Conservation (phyloP, 1,284 basidiomycete genomes). For the Veloboletus limbatus region DNA sequence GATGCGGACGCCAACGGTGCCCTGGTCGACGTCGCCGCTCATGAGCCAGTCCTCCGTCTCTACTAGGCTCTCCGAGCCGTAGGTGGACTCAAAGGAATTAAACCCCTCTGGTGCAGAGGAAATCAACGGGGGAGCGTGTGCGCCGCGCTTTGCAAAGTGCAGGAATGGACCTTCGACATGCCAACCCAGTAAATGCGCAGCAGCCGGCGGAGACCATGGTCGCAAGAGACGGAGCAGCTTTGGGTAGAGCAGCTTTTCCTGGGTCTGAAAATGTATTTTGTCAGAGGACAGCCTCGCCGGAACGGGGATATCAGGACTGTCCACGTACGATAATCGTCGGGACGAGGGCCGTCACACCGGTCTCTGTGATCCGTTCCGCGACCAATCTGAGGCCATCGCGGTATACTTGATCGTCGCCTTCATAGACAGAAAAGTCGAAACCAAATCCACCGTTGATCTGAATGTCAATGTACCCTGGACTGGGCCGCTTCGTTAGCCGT, state of each 20-base stretch:
- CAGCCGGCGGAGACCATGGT: conserved; percentile 57
- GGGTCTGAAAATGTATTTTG: conserved; percentile 48
- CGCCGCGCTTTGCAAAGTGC: conserved; percentile 74
- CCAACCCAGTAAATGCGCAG: conserved; percentile 78
- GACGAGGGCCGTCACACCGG: conserved; percentile 85
- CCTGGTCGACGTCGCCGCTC: conserved; percentile 35
- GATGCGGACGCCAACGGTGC: conserved; percentile 64
- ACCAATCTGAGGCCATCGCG: conserved; percentile 67
- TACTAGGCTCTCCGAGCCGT: conserved; percentile 62
- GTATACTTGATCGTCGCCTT: conserved; percentile 68
- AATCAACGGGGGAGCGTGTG: conserved; percentile 72
- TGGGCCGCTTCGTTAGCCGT: no score
- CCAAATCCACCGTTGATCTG: conserved; percentile 89
- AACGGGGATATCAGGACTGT: not conserved
- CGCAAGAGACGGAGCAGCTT: conserved; percentile 60
- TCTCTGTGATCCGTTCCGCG: conserved; percentile 76
- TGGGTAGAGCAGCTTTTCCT: conserved; percentile 70
- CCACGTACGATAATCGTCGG: conserved; percentile 73
- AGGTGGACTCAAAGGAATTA: conserved; percentile 68
- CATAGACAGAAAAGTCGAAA: conserved; percentile 84
- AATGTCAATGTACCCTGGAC: conserved; percentile 76
- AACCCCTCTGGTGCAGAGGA: conserved; percentile 60
- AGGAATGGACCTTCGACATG: conserved; percentile 91
- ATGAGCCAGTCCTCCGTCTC: conserved; percentile 67
- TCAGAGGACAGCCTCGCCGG: not conserved